Percentiles rank a stretch among this genome's conserved stretches.
phyloP scores from a whole-genome alignment of 75 land plant species.

The Ceratopteris richardii region DNA sequence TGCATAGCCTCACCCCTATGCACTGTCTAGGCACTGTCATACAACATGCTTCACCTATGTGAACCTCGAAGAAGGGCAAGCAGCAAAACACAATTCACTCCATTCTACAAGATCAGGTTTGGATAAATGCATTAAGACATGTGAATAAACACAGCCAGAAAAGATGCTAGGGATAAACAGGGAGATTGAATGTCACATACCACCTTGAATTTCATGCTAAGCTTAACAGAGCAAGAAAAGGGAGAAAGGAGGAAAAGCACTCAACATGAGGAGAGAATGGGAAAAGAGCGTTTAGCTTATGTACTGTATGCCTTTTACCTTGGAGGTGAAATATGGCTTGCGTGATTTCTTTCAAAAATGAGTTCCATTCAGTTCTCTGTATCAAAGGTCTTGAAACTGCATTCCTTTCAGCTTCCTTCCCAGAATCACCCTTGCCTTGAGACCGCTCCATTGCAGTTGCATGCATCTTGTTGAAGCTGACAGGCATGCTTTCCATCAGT shows the following conservation, averaged over 20 bases:
- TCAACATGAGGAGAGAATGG: background rate
- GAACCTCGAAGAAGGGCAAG: too few relatives aligned
- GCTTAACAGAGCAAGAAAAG: background rate
- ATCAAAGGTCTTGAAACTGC: background rate
- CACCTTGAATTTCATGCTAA: background rate
- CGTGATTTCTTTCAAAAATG: slow-evolving; percentile 4
- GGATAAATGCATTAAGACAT: too few relatives aligned
- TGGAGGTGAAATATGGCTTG: slow-evolving; percentile 7
- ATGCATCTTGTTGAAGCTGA: background rate
- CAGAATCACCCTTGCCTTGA: background rate
- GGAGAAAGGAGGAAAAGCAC: background rate
- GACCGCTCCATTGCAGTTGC: background rate
- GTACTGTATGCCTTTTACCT: background rate
- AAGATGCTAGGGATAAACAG: too few relatives aligned
- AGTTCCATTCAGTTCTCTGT: background rate
- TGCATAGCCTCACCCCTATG: too few relatives aligned
- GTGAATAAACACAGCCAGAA: too few relatives aligned
- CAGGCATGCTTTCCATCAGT: background rate
- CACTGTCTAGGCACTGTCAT: too few relatives aligned
- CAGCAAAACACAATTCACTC: too few relatives aligned
- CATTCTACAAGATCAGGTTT: too few relatives aligned
- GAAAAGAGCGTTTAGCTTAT: background rate
- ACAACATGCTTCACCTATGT: too few relatives aligned
- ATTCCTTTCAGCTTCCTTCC: background rate
- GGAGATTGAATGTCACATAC: too few relatives aligned